phyloP scores from a whole-genome alignment of 2,329 filamentous ascomycete species.

The Geoglossum cookeanum region DNA sequence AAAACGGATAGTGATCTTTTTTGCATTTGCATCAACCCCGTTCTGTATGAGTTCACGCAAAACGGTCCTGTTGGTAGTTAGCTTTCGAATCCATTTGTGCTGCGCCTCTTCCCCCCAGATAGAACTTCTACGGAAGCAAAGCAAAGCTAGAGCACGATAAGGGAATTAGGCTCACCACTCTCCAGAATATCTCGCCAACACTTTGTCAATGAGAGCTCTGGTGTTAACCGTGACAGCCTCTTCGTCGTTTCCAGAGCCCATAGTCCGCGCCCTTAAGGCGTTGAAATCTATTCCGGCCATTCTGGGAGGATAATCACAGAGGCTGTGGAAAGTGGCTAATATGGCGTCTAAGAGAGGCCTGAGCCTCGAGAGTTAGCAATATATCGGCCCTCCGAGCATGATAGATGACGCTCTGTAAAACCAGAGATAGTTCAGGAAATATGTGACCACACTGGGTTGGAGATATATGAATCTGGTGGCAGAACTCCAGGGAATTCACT shows the following conservation, averaged over 20 bases:
- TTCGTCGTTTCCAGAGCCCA: constrained; percentile 73
- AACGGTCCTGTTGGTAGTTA: constrained; percentile 27
- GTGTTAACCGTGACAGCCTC: constrained; percentile 98
- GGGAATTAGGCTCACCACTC: constrained; percentile 54
- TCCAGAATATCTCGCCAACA: constrained; percentile 85
- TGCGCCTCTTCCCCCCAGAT: background rate
- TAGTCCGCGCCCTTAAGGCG: constrained; percentile 65
- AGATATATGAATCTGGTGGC: background rate
- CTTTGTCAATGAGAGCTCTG: constrained; percentile 90
- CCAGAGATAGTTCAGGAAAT: too few species aligned
- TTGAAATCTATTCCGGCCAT: constrained; percentile 32
- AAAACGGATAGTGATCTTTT: constrained; percentile 75
- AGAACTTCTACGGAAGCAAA: background rate
- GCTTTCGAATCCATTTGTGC: background rate
- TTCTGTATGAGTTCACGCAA: constrained; percentile 93
- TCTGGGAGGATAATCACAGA: background rate
- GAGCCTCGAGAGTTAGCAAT: background rate
- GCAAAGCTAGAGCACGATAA: background rate
- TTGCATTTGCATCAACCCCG: constrained; percentile 88
- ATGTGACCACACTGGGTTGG: background rate
- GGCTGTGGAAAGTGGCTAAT: too few species aligned
- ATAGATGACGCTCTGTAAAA: too few species aligned
- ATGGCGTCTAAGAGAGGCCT: background rate
- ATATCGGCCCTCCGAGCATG: background rate
- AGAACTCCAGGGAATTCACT: background rate